These are phyloP conservation scores for Colletotrichum lupini DNA, from an alignment of 2,329 filamentous ascomycete species.

Conservation along the genomic window DNA sequence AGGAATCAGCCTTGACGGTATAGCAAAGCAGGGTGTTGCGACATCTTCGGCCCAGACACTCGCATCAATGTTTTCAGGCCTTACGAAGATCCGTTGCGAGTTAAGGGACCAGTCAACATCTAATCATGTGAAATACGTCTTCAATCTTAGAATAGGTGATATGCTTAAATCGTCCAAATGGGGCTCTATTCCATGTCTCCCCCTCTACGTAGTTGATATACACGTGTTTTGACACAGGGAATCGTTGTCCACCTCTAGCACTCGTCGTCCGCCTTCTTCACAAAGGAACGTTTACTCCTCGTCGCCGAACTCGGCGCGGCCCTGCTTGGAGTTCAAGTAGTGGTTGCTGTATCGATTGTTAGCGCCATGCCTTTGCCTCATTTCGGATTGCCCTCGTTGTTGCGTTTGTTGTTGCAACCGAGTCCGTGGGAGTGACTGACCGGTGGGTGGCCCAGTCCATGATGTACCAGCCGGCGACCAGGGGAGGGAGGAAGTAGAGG, in stretches of 20 bases:
- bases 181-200: conserved; percentile 48
- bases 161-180: conserved; percentile 22
- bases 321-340: conserved; percentile 83
- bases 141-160: background rate
- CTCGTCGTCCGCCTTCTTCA: conserved; percentile 24
- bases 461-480: conserved; percentile 81
- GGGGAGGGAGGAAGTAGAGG: conserved; percentile 86
- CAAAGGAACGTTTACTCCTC: conserved; percentile 48
- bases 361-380: conserved; percentile 11
- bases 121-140: too few species aligned
- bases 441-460: conserved; percentile 93
- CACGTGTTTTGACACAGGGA: conserved; percentile 51
- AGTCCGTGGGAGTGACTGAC: conserved; percentile 63
- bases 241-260: conserved; percentile 48
- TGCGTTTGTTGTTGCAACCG: background rate
- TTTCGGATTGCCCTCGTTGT: too few species aligned
- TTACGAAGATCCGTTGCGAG: background rate
- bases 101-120: background rate
- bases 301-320: conserved; percentile 66
- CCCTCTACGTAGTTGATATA: conserved; percentile 41
- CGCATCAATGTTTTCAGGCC: background rate
- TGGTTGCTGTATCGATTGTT: conserved; percentile 69
- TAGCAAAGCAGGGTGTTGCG: background rate
- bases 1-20: too few species aligned
- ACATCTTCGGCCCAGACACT: background rate